Evolutionary conservation across 345 rosid genomes (phyloP), one percentile per base, ranked within the genome.

Genomic region (Leavenworthia alabamica): DNA sequence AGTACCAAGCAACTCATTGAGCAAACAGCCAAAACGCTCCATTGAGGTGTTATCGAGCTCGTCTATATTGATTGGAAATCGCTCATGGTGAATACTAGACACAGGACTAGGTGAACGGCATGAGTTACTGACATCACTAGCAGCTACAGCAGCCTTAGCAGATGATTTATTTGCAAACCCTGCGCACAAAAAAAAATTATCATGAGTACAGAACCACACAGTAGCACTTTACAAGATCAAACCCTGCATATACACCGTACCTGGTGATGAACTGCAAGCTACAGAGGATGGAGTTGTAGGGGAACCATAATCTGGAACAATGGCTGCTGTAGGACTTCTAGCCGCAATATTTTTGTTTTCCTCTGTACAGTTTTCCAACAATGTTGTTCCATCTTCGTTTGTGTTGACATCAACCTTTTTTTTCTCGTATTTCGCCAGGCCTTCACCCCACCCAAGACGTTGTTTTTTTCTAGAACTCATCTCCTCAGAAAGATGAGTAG

Each of bases 391-490:
- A 77, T 76, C 85, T 74, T 80, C 79, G 42, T 32, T 69, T 60
- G 32, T 63, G 72, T 58, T 72, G 58, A 76, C 74, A 58, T 86
- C 96, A 76, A 88, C 97, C 73, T 79, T 88, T 81, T 86, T 88
- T 64, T 83, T 90, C 77, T 94, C 99, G 66, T 82, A 94, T 70
- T 90, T 90, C 3, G 97, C 97, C 74, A 94, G 80, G 23, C 99
- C 99, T 67, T 94, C 95, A 31, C 99, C 99, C 97, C 97, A 94
- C 28, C 83, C 83, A 11, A 94, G 92, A 56, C 99, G 93, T 22
- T 89, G 88, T 66, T 94, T 94, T 79, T 94, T 94, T 68, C 88
- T 83, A 19, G 89, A 77, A 48, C 62, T 58, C 43, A 64, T 80
- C 66, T 83, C 97, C 44, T 84, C 96, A 23, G 72, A 54, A 44